Conservation (phyloP, 495 filamentous ascomycete species). For the Xylaria intraflava region DNA sequence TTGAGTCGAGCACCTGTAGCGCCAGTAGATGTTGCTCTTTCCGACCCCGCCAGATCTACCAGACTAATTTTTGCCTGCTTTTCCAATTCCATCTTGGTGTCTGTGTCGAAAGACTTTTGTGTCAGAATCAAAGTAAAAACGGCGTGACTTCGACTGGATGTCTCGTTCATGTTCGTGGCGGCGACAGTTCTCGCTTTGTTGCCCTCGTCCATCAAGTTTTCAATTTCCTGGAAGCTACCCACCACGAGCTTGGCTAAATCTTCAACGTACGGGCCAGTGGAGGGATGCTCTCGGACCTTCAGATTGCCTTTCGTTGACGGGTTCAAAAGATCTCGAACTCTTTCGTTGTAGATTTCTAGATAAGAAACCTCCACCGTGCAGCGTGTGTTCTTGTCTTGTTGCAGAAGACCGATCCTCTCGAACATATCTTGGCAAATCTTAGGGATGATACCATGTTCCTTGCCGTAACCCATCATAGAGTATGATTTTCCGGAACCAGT, state of each 20-base stretch:
- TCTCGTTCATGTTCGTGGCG: conserved; percentile 99
- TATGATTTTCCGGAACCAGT: conserved; percentile 98
- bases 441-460: conserved; percentile 95
- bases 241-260: conserved; percentile 97
- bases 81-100: conserved; percentile 93
- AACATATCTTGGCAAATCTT: conserved; percentile 98
- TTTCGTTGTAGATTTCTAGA: conserved; percentile 98
- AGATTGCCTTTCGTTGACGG: conserved; percentile 94
- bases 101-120: conserved; percentile 85
- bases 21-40: conserved; percentile 91
- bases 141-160: conserved; percentile 93
- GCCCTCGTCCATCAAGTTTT: conserved; percentile 97
- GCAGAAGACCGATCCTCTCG: conserved; percentile 67
- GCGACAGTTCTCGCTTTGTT: conserved; percentile 98
- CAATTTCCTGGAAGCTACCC: conserved; percentile 91
- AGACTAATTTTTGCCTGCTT: conserved; percentile 97
- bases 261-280: conserved; percentile 95
- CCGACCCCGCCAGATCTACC: conserved; percentile 96
- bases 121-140: conserved; percentile 96
- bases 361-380: conserved; percentile 98
- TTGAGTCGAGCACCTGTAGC: conserved; percentile 94
- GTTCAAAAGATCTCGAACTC: conserved; percentile 92
- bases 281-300: conserved; percentile 95
- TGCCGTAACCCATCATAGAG: conserved; percentile 99
- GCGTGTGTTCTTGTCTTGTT: conserved; percentile 68